Base-by-base conservation (phyloP, 345 rosid genomes). In the Gossypium raimondii region DNA sequence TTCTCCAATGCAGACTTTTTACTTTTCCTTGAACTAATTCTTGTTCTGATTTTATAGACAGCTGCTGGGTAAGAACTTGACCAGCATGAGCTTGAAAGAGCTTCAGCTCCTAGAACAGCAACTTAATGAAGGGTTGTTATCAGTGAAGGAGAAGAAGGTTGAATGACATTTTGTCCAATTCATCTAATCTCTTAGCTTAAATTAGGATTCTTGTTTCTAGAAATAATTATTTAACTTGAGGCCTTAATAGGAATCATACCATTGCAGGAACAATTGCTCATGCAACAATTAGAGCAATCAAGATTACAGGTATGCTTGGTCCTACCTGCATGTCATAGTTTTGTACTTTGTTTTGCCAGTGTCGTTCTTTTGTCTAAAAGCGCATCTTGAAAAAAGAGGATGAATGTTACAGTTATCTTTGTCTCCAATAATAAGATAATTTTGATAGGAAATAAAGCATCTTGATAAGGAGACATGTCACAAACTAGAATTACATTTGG, bases 111-210 rank as follows among this genome's bases (percentile, higher is more conserved):
- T 94, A 13, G 97, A 94, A 75, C 86, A 90, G 59, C 87, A 90
- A 78, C 77, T 92, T 34, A 83, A 76, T 67, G 93, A 87, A 55
- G 88, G 90, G 1, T 73, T 92, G 81, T 67, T 79, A 80, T 83
- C 89, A 41, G 94, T 92, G 50, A 91, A 89, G 85, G 92, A 87
- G 82, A 90, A 76, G 72, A 94, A 92, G 93, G 97, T 94, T 59
- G 51, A 27, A 45, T 29, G 34, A 24, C 7, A 11, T 41, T 69
- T 64, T 67, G 18, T 14, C 11, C 16, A 1, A 17, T 17, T 63
- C 22, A 27, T 55, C 20, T 59, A 60, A 72, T 41, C 34, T 67
- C 41, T n/a, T 17, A 14, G n/a, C 4, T 34, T 17, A 59, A 29
- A 9, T 9, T n/a, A 24, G 17, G 29, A 25, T 27, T 2, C 24